Conservation (phyloP, 1,139 yeast species). For the Pichia sp. region DNA sequence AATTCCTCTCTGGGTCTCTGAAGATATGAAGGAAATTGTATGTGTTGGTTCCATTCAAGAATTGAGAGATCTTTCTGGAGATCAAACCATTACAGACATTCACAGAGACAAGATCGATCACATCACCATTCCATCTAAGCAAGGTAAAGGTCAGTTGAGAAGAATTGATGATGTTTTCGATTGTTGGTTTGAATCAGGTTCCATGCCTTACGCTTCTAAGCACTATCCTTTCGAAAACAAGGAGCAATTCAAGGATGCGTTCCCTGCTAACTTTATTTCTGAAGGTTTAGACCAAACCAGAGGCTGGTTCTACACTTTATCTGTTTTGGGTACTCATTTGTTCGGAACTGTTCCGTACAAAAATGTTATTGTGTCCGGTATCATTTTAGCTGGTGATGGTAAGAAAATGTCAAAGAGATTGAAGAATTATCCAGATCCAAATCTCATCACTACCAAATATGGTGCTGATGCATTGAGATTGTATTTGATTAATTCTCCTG, state of each 20-base stretch:
- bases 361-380: slow-evolving; percentile 94
- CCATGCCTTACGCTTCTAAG: slow-evolving; percentile 97
- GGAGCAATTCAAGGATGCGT: slow-evolving; percentile 62
- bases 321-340: slow-evolving; percentile 92
- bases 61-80: slow-evolving; percentile 79
- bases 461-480: slow-evolving; percentile 98
- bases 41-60: slow-evolving; percentile 91
- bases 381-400: slow-evolving; percentile 96
- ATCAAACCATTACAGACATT: slow-evolving; percentile 72
- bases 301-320: slow-evolving; percentile 98
- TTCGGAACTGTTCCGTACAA: slow-evolving; percentile 90
- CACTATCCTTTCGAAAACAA: slow-evolving; percentile 93
- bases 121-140: slow-evolving; percentile 88
- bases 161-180: slow-evolving; percentile 98
- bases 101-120: slow-evolving; percentile 92
- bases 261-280: slow-evolving; percentile 96
- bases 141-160: slow-evolving; percentile 81
- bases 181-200: slow-evolving; percentile 99
- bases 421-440: slow-evolving; percentile 97
- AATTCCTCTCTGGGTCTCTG: slow-evolving; percentile 95
- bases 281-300: slow-evolving; percentile 99
- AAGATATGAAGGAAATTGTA: slow-evolving; percentile 85
- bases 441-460: slow-evolving; percentile 69
- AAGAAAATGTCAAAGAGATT: slow-evolving; percentile 98
- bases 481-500: slow-evolving; percentile 95